Conservation (phyloP, 2,329 filamentous ascomycete genomes). For the Fusarium sp. region DNA sequence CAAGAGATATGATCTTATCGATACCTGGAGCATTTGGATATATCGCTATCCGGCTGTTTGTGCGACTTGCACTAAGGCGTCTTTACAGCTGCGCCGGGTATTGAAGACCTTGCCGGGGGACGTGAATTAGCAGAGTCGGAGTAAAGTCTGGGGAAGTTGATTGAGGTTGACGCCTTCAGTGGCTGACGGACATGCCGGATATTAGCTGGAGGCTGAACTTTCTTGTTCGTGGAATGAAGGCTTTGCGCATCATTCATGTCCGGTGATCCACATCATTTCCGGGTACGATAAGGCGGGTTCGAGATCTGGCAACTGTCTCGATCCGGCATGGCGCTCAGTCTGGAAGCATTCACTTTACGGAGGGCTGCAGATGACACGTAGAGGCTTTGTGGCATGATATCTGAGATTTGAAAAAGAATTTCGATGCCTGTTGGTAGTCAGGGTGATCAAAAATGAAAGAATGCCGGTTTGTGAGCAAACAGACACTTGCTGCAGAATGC, state of each 20-base stretch:
- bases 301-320: background rate
- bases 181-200: background rate
- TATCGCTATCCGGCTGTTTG: background rate
- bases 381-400: too few species aligned
- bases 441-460: too few species aligned
- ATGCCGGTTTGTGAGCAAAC: too few species aligned
- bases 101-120: too few species aligned
- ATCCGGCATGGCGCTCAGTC: background rate
- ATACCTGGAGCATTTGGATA: background rate
- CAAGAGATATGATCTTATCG: background rate
- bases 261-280: background rate
- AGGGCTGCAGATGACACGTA: too few species aligned
- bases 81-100: background rate
- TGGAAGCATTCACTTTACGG: background rate
- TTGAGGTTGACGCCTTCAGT: background rate
- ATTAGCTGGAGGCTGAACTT: background rate
- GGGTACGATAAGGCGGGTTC: background rate
- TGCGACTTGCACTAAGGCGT: background rate
- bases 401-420: too few species aligned
- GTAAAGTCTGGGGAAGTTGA: accelerated
- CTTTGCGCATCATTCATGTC: background rate
- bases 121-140: too few species aligned
- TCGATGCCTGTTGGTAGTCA: too few species aligned
- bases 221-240: background rate
- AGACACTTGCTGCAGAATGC: too few species aligned